Evolutionary conservation across 2,329 filamentous ascomycete genomes (phyloP), one percentile per base, ranked within the genome.

Genomic region (Pochonia chlamydosporia): DNA sequence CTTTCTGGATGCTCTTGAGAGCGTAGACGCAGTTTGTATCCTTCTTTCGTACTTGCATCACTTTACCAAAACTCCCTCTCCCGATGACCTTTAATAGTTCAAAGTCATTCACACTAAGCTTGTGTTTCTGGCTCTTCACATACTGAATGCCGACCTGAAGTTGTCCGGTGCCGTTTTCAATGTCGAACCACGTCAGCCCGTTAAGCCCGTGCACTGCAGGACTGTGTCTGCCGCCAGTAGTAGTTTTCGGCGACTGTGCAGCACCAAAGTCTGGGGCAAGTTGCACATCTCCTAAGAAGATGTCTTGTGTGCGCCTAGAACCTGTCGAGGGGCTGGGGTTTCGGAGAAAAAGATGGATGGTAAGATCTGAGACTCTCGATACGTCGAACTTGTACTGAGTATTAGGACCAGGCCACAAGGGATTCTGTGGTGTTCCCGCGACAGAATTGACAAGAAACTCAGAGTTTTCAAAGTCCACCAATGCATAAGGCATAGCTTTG

Each of bases 301-400:
- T 96, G 68, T 97, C 93, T 63, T 96, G 89, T 64, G 87, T 95
- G 58, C 93, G 84, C 46, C 91, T 91, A 18, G 87, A 85, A 49
- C 89, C 89, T n/a, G 87, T 85, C 43, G 88, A 76, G 24, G 92
- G 89, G 47, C 82, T 81, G 30, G 93, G 93, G 63, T 99, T 97
- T 57, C 93, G 86, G 64, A 99, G 85, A 68, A 96, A 99, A 36
- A 99, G 74, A 56, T 95, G 92, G 23, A 97, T 83, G 52, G 84
- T 88, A 49, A 99, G 75, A 59, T 97, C 92, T 2, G 91, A 96
- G 44, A 90, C 87, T 60, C 93, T 81, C 48, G 93, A 97, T 52
- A 99, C 93, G 74, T 99, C 93, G 67, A 99, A 99, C 71, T 99
- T 99, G 79, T 96, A 99, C 61, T 95, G 90, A n/a, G 93, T 99